Conservation (phyloP, 805 yeast species). For the Barnettozyma salicaria region DNA sequence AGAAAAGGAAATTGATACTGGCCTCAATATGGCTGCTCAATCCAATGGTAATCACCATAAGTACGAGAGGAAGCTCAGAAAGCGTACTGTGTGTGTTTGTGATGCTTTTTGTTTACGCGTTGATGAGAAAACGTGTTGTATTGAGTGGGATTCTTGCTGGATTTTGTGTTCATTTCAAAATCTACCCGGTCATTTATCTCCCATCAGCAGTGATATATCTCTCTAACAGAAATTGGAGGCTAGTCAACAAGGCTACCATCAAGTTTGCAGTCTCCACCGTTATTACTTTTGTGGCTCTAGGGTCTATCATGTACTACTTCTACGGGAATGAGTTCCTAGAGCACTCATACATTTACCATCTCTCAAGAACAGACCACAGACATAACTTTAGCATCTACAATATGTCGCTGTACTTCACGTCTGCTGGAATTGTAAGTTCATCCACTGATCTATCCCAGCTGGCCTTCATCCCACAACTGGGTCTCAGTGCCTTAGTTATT, state of each 20-base stretch:
- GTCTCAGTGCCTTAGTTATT: constrained; percentile 49
- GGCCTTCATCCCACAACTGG: constrained; percentile 82
- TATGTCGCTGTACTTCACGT: constrained; percentile 58
- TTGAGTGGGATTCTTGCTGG: constrained; percentile 33
- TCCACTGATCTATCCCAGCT: constrained; percentile 38
- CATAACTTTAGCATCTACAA: constrained; percentile 93
- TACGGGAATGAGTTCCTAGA: constrained; percentile 74
- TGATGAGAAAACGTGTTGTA: constrained; percentile 33
- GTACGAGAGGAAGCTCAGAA: constrained; percentile 91
- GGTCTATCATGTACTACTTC: constrained; percentile 52
- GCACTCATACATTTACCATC: constrained; percentile 79
- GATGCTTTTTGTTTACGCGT: constrained; percentile 47
- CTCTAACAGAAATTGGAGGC: constrained; percentile 11
- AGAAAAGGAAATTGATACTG: constrained; percentile 35
- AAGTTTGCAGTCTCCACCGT: constrained; percentile 36
- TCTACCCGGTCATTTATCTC: constrained; percentile 84
- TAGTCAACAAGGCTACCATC: constrained; percentile 38
- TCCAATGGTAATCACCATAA: constrained; percentile 91
- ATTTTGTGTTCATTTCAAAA: constrained; percentile 75
- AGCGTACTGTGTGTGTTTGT: constrained; percentile 78
- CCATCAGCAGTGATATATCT: constrained; percentile 59
- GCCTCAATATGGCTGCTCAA: constrained; percentile 79
- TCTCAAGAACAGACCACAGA: constrained; percentile 81
- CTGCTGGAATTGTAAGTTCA: constrained; percentile 28
- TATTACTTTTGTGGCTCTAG: constrained; percentile 40